Percentiles rank a stretch among this genome's conserved stretches.
These are phyloP conservation scores for Glebionis coronaria DNA, from an alignment of 129 eudicot species.

Conservation along the genomic window DNA sequence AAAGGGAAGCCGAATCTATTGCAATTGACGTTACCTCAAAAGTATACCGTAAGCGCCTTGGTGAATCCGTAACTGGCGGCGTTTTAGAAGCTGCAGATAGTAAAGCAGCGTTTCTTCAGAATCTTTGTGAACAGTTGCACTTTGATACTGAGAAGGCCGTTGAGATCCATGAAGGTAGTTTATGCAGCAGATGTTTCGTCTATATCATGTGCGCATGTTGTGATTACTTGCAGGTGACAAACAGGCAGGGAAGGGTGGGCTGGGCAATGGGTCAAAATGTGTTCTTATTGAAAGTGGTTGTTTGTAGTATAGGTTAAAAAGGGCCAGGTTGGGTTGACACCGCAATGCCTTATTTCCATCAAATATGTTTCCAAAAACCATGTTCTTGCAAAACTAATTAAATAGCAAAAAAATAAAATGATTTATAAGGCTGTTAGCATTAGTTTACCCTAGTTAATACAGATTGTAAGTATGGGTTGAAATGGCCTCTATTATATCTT, in stretches of 20 bases:
- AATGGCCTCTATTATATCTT: neutral
- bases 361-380: neutral
- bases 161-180: slow-evolving; percentile 85
- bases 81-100: slow-evolving; percentile 74
- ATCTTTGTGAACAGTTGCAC: slow-evolving; percentile 77
- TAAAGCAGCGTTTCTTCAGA: slow-evolving; percentile 95
- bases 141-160: slow-evolving; percentile 83
- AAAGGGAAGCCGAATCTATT: slow-evolving; percentile 80
- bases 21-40: slow-evolving; percentile 71
- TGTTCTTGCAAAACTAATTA: neutral
- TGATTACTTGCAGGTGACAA: neutral
- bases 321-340: neutral
- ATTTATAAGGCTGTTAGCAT: neutral
- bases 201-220: neutral
- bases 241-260: neutral
- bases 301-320: neutral
- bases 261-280: neutral
- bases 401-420: neutral
- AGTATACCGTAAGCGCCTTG: slow-evolving; percentile 73
- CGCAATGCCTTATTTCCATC: neutral
- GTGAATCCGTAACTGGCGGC: slow-evolving; percentile 79
- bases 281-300: neutral
- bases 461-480: neutral
- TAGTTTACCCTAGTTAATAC: neutral
- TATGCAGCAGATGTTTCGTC: neutral